Evolutionary conservation across 257 asterid genomes (phyloP).

Genomic region (Solanum sejunctum): DNA sequence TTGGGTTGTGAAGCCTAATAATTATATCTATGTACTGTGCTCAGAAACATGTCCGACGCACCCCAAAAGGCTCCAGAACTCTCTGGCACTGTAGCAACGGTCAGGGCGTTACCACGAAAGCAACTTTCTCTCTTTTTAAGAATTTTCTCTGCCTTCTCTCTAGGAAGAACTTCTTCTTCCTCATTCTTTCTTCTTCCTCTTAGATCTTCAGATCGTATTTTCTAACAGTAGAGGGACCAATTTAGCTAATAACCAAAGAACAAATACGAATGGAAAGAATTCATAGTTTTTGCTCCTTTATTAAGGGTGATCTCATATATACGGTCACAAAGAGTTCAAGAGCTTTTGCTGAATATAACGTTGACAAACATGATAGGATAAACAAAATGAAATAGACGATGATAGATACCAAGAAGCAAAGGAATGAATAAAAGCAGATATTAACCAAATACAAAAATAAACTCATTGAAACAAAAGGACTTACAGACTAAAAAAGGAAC

Average conservation of each 20-base stretch:
- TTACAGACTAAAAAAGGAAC: constrained; percentile 78
- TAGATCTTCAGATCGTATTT: too few species aligned
- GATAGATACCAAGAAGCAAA: background rate
- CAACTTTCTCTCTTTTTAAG: too few species aligned
- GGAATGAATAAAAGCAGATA: background rate
- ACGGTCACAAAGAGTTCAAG: constrained; percentile 64
- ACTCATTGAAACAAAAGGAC: background rate
- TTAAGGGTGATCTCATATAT: constrained; percentile 53
- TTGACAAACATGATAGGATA: background rate
- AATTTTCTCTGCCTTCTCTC: too few species aligned
- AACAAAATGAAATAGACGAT: background rate
- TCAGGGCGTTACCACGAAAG: too few species aligned
- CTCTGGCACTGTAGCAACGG: too few species aligned
- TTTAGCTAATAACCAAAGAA: background rate
- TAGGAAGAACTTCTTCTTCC: too few species aligned
- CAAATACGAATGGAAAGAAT: constrained; percentile 31
- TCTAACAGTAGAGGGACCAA: too few species aligned
- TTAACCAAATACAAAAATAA: background rate
- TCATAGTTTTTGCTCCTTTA: constrained; percentile 72
- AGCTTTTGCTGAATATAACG: constrained; percentile 51
- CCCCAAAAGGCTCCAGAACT: too few species aligned
- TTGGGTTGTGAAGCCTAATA: too few species aligned
- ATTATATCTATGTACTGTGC: too few species aligned
- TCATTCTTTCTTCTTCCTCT: too few species aligned
- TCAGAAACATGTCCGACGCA: too few species aligned